These are phyloP conservation scores for Allantophomopsis lycopodina DNA, from an alignment of 2,329 filamentous ascomycete species.

Conservation along the genomic window DNA sequence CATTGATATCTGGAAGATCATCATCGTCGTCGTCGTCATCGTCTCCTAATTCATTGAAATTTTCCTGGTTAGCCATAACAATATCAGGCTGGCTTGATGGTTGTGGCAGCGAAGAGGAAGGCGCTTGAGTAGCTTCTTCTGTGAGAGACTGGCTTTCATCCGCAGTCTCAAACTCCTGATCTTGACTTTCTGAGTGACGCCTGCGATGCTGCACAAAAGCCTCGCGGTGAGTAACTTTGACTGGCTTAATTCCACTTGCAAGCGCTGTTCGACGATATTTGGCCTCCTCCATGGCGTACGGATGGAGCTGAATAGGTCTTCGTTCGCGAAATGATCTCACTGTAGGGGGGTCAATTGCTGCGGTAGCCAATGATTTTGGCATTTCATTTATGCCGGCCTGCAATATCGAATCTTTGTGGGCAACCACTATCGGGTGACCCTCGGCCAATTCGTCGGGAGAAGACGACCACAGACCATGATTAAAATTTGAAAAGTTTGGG, in stretches of 20 bases:
- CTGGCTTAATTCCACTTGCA: slow-evolving; percentile 14
- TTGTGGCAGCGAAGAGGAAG: too few species aligned
- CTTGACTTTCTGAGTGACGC: slow-evolving; percentile 2
- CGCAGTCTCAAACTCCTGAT: slow-evolving; percentile 9
- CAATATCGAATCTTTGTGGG: too few species aligned
- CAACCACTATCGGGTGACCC: too few species aligned
- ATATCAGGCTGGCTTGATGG: neutral
- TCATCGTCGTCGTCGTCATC: slow-evolving; percentile 10
- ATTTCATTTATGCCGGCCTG: too few species aligned
- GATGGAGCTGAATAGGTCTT: slow-evolving; percentile 18
- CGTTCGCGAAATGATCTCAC: slow-evolving; percentile 10
- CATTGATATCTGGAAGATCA: slow-evolving; percentile 16
- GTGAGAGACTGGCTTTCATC: slow-evolving; percentile 9
- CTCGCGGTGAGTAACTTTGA: slow-evolving; percentile 9
- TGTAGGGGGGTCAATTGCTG: too few species aligned
- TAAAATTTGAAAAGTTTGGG: neutral
- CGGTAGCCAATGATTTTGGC: too few species aligned
- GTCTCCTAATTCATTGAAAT: neutral
- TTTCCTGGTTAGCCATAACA: slow-evolving; percentile 2
- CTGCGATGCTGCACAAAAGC: neutral
- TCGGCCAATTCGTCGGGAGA: too few species aligned
- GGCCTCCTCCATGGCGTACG: slow-evolving; percentile 17
- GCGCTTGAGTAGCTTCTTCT: too few species aligned
- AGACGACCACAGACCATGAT: too few species aligned
- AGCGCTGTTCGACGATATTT: slow-evolving; percentile 15